These are phyloP conservation scores for Cylindrodendrum hubeiense DNA, from an alignment of 2,329 filamentous ascomycete genomes.

Conservation along the genomic window DNA sequence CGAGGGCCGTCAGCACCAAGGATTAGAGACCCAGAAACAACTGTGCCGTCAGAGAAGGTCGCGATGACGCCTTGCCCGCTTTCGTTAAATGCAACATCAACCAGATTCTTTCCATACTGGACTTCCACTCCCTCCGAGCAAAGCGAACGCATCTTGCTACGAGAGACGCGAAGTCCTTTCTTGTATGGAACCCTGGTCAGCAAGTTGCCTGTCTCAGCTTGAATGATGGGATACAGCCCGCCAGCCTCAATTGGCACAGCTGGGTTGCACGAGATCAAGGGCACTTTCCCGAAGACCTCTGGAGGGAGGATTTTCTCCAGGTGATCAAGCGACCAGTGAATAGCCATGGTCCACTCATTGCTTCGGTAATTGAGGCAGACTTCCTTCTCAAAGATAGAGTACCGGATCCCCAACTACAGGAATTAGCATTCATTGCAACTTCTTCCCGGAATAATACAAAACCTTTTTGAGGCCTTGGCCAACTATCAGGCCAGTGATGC, in stretches of 20 bases:
- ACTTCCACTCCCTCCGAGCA: conserved; percentile 35
- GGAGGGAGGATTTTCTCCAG: conserved; percentile 33
- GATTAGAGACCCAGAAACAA: conserved; percentile 28
- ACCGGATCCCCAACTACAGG: conserved; percentile 21
- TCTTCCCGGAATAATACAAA: neutral
- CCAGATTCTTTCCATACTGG: conserved; percentile 34
- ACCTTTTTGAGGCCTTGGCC: conserved; percentile 35
- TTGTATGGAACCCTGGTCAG: conserved; percentile 36
- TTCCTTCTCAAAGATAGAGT: conserved; percentile 39
- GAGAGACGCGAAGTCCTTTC: conserved; percentile 36
- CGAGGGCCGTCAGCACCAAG: conserved; percentile 36
- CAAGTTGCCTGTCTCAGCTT: conserved; percentile 34
- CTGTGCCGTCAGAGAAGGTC: conserved; percentile 29
- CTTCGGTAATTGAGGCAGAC: conserved; percentile 35
- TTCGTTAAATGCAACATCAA: conserved; percentile 34
- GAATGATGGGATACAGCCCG: conserved; percentile 38
- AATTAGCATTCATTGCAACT: neutral
- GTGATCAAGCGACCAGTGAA: conserved; percentile 35
- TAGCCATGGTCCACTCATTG: conserved; percentile 43
- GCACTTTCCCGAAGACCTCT: conserved; percentile 30
- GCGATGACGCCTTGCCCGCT: conserved; percentile 31
- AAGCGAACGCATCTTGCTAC: conserved; percentile 35
- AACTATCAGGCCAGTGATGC: conserved; percentile 35
- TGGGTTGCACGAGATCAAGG: conserved; percentile 38
- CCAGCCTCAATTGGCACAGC: conserved; percentile 34